phyloP scores from a whole-genome alignment of 73 alveolate genomes.

The Paramecium sexaurelia region DNA sequence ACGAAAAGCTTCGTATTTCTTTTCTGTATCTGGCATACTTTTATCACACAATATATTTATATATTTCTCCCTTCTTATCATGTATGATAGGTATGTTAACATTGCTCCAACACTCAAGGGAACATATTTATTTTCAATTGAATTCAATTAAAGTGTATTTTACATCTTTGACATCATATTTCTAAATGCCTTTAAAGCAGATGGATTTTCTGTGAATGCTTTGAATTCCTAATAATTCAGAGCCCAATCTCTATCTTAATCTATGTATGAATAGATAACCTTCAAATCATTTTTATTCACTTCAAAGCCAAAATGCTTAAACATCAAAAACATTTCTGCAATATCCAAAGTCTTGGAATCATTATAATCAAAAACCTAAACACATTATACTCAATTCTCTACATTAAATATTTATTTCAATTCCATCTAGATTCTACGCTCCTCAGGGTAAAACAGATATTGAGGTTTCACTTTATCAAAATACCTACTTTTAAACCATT shows the following conservation, averaged over 20 bases:
- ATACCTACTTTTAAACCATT: slow-evolving; percentile 37
- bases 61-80: slow-evolving; percentile 20
- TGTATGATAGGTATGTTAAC: slow-evolving; percentile 2
- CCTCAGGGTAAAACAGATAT: slow-evolving; percentile 49
- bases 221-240: slow-evolving; percentile 20
- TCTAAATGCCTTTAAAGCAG: slow-evolving; percentile 21
- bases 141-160: background rate
- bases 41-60: background rate
- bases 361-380: slow-evolving; percentile 11
- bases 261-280: background rate
- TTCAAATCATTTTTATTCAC: background rate
- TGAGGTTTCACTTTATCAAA: slow-evolving; percentile 25
- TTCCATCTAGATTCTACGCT: slow-evolving; percentile 8
- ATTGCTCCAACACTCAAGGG: slow-evolving; percentile 52
- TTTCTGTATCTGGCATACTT: background rate
- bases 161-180: slow-evolving; percentile 24
- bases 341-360: background rate
- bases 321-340: slow-evolving; percentile 45
- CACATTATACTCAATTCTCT: background rate
- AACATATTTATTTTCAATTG: background rate
- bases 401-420: slow-evolving; percentile 45
- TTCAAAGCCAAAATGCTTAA: slow-evolving; percentile 54
- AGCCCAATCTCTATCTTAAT: slow-evolving; percentile 12
- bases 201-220: slow-evolving; percentile 29
- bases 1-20: slow-evolving; percentile 3